A percentile compares a stretch with the other conserved stretches of the same genome.
These are phyloP conservation scores for Colletotrichum sp. DNA, from an alignment of 2,329 filamentous ascomycete genomes.

Conservation along the genomic window DNA sequence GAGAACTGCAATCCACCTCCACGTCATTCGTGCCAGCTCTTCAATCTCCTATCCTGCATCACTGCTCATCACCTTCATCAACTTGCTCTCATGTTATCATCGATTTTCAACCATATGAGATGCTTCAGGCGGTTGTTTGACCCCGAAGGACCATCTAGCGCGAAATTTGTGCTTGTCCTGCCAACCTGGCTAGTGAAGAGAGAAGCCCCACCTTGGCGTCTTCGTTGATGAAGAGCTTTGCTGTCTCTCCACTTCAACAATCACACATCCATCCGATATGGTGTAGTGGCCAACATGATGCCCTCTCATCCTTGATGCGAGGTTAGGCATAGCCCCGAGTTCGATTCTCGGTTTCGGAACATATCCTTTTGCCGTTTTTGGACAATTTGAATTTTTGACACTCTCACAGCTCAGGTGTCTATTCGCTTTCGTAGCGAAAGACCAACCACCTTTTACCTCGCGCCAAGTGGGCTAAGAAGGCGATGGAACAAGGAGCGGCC, in stretches of 20 bases:
- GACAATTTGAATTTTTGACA: not conserved
- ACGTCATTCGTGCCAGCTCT: not conserved
- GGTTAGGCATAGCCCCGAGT: constrained; percentile 7
- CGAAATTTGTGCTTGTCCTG: not conserved
- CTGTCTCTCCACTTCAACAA: not conserved
- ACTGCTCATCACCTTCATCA: not conserved
- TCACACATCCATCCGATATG: not conserved
- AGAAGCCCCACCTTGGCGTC: not conserved
- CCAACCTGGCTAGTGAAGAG: not conserved
- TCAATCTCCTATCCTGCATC: not conserved
- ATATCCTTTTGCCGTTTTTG: fast-evolving
- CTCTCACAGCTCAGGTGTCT: not conserved
- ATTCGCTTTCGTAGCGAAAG: not conserved
- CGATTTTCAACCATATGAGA: not conserved
- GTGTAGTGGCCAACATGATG: constrained; percentile 10
- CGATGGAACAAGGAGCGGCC: not conserved
- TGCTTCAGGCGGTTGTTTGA: fast-evolving
- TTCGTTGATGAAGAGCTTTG: not conserved
- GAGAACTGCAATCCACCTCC: not conserved
- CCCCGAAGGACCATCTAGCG: fast-evolving
- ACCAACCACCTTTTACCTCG: not conserved
- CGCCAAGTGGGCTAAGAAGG: no score
- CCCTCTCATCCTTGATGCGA: not conserved
- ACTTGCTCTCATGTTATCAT: not conserved
- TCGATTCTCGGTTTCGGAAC: constrained; percentile 7